phyloP scores from a whole-genome alignment of 768 basidiomycete species.

The Boletellus ananas region DNA sequence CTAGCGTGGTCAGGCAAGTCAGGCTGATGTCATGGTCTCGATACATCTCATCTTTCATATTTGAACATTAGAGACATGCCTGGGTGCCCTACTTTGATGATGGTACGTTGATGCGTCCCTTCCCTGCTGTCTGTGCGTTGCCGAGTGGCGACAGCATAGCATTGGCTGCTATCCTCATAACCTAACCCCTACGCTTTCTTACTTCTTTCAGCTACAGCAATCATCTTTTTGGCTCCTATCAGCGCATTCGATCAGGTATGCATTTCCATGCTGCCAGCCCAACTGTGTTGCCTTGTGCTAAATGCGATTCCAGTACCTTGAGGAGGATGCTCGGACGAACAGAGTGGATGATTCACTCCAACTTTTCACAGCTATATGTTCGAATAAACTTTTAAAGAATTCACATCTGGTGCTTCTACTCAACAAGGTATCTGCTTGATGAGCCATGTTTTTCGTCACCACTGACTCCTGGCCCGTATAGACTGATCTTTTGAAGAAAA shows the following conservation, averaged over 20 bases:
- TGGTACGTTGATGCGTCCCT: slow-evolving; percentile 41
- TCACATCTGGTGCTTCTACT: slow-evolving; percentile 73
- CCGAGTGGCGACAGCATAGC: slow-evolving; percentile 17
- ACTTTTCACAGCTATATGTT: slow-evolving; percentile 70
- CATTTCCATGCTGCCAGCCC: background rate
- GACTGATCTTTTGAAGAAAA: slow-evolving; percentile 71
- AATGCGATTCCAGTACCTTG: slow-evolving; percentile 54
- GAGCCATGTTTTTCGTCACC: background rate
- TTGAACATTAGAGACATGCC: slow-evolving; percentile 54
- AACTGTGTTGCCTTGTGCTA: slow-evolving; percentile 11
- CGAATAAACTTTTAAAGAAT: slow-evolving; percentile 68
- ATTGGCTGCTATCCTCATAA: slow-evolving; percentile 9
- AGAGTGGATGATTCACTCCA: slow-evolving; percentile 80
- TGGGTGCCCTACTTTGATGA: slow-evolving; percentile 89
- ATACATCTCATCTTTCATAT: slow-evolving; percentile 12
- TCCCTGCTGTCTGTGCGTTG: slow-evolving; percentile 4
- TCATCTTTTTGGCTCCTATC: slow-evolving; percentile 84
- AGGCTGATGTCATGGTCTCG: slow-evolving; percentile 7
- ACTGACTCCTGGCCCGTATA: slow-evolving; percentile 28
- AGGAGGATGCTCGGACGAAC: slow-evolving; percentile 77
- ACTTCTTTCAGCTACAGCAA: slow-evolving; percentile 57
- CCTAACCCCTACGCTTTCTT: slow-evolving; percentile 7
- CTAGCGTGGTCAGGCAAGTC: slow-evolving; percentile 60
- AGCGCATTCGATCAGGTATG: slow-evolving; percentile 83
- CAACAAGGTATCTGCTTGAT: slow-evolving; percentile 56